A percentile compares a stretch with the other conserved stretches of the same genome.
phyloP scores from a whole-genome alignment of 495 filamentous ascomycete genomes.

The Halenospora varia region DNA sequence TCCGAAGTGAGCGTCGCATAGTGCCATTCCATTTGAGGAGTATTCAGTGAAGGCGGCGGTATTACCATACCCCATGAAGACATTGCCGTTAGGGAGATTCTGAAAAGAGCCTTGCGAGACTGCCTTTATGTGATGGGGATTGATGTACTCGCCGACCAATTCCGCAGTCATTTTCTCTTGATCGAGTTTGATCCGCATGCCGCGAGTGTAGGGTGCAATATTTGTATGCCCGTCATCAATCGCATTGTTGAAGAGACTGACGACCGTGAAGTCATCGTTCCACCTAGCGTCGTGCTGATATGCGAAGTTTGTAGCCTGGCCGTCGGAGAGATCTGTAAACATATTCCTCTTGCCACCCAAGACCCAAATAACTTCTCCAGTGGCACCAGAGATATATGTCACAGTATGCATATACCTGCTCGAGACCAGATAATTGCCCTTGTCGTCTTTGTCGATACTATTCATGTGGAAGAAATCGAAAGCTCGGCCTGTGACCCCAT shows the following conservation, averaged over 20 bases:
- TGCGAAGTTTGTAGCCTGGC: not conserved
- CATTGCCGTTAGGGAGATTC: constrained; percentile 46
- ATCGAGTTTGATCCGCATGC: not conserved
- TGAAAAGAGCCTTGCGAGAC: constrained; percentile 59
- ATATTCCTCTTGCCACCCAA: not conserved
- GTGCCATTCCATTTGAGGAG: not conserved
- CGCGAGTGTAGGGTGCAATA: not conserved
- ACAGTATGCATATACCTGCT: not conserved
- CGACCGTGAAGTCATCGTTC: not conserved
- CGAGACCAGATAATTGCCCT: not conserved
- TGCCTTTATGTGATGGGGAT: constrained; percentile 42
- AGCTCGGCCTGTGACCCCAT: constrained; percentile 17
- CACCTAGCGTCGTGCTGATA: not conserved
- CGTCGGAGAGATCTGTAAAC: not conserved
- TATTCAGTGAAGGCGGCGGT: constrained; percentile 32
- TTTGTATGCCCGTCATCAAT: too few species aligned
- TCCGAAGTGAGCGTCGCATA: not conserved
- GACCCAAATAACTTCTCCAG: not conserved
- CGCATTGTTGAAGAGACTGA: not conserved
- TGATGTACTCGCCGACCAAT: not conserved
- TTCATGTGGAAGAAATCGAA: not conserved
- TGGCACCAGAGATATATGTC: not conserved
- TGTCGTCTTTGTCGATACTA: not conserved
- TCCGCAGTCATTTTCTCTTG: not conserved
- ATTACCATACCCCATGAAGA: constrained; percentile 57